Evolutionary conservation across 1,284 basidiomycete genomes (phyloP), one percentile per base, ranked within the genome.

Genomic region (Fomes fomentarius): DNA sequence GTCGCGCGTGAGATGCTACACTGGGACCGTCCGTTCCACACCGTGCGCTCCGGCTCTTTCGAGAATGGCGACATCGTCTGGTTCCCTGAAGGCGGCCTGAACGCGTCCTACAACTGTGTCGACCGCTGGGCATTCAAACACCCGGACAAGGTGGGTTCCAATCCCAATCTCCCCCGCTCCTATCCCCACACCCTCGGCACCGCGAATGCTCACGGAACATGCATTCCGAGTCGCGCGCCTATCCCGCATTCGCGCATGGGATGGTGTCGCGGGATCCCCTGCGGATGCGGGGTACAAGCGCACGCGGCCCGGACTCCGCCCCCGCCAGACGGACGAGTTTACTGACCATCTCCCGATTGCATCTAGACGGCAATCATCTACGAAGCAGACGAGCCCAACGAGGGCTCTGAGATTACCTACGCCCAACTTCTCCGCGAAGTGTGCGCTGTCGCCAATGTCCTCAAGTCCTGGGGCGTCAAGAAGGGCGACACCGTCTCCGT

Each of bases 81-180:
- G 96, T 99, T 99, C 81, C 90, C 91, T 22, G 92, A 95, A 68
- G 93, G 93, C 40, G 87, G 78, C 6, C 75, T 96, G 60, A 95
- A 95, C 69, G 96, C 92, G 2, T 87, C 93, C 9, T 99, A 99
- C 83, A 99, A 99, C 77, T 97, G 94, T 69, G 92, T 99, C 54
- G 97, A 99, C 74, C 86, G 97, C 60, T 94, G 92, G 91, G 94
- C 93, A 33, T 94, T 91, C 78, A 86, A 89, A 71, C 78, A 94
- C 68, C 96, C 96, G 0, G 79, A 98, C 71, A 94, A 93, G 79
- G 93, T 90, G 59, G 54, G 73, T 57, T 28, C 22, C 45, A 54
- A 28, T 54, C 49, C 48, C 48, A 39, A 52, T 50, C 49, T 49
- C 35, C 39, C 9, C n/a, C 26, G 41, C 25, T 10, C 15, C n/a